Conservation (phyloP, 495 filamentous ascomycete genomes). For the Podospora comata region DNA sequence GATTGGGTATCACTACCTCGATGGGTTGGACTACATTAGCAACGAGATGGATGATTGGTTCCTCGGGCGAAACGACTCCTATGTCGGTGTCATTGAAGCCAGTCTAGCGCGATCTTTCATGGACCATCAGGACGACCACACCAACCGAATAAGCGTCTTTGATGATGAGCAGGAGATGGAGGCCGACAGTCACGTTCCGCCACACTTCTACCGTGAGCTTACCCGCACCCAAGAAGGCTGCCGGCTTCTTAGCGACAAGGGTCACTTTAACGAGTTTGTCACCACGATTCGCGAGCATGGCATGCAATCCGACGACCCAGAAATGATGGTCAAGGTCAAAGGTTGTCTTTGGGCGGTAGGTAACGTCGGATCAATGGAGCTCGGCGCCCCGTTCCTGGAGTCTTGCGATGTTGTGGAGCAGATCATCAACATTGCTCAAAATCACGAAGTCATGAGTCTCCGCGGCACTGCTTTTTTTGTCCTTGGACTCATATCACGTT, state of each 20-base stretch:
- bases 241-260: conserved; percentile 81
- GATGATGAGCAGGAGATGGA: conserved; percentile 53
- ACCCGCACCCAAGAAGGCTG: conserved; percentile 91
- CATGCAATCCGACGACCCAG: conserved; percentile 77
- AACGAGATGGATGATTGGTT: conserved; percentile 99
- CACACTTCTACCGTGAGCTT: conserved; percentile 95
- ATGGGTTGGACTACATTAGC: conserved; percentile 95
- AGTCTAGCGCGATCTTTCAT: conserved; percentile 86
- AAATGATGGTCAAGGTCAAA: conserved; percentile 90
- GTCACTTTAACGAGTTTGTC: conserved; percentile 92
- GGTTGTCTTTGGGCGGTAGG: conserved; percentile 97
- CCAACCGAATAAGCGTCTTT: conserved; percentile 51
- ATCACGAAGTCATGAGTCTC: conserved; percentile 82
- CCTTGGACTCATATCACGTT: conserved; percentile 85
- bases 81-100: conserved; percentile 92
- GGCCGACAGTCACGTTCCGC: conserved; percentile 64
- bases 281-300: conserved; percentile 80
- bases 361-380: conserved; percentile 96
- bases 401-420: conserved; percentile 78
- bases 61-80: conserved; percentile 87
- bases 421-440: conserved; percentile 82
- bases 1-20: conserved; percentile 94
- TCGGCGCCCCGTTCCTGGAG: conserved; percentile 90
- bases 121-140: conserved; percentile 56
- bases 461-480: conserved; percentile 96